Evolutionary conservation across 1,284 basidiomycete genomes (phyloP), one percentile per base, ranked within the genome.

Genomic region (Cryptococcus sp.): DNA sequence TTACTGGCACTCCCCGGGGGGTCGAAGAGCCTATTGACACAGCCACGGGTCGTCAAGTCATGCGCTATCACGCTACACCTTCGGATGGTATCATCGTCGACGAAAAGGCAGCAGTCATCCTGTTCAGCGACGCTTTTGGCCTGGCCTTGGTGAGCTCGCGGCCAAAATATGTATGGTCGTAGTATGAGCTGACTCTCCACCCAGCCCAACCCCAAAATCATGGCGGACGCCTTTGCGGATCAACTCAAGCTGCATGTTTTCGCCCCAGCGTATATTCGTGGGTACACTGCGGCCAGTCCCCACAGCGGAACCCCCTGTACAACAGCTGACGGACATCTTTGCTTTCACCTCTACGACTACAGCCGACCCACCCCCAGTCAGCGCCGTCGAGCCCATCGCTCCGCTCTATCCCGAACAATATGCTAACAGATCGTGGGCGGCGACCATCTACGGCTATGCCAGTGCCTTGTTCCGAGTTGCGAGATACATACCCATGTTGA

Each of bases 111-210:
- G 84, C 85, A 5, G 69, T 87, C 30, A 70, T 88, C n/a, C 70
- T 86, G 15, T 76, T 86, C 47, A 85, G 83, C 7, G 87, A 89
- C 65, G 81, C 78, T 2, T 87, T 86, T 62, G 85, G 85, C 0
- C 78, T 86, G 11, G 71, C 76, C 0, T 67, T 86, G 20, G 80
- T 81, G 42, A 39, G 65, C 57, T 23, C 20, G 8, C 25, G 13
- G 7, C 13, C 30, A 35, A 8, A 35, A 8, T 35, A 3, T 5
- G 13, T 13, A 35, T 35, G 30, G 30, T 35, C 13, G 8, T 2
- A 10, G 13, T 10, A 35, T 35, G 30, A 35, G 30, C 30, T 35
- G 30, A 35, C 3, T 5, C 30, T 10, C 13, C 30, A 35, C 30
- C 10, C 16, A 72, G 70, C 62, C 58, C 40, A 88, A 87, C 69